phyloP scores from a whole-genome alignment of 2,329 filamentous ascomycete genomes.

The Penicillium sp. region DNA sequence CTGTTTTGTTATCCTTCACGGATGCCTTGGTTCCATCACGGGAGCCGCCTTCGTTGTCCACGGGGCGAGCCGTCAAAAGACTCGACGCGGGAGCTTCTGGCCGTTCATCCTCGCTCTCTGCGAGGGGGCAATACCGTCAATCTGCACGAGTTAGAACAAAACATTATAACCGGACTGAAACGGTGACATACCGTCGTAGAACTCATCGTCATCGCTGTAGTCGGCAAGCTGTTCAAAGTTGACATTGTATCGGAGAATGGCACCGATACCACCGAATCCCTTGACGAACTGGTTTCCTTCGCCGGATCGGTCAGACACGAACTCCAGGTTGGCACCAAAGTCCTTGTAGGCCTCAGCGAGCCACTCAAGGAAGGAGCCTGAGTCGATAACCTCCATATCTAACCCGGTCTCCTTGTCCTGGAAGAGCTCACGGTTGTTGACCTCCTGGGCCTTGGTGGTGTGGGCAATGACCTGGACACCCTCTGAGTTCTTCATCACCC shows the following conservation, averaged over 20 bases:
- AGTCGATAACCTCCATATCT: slow-evolving; percentile 92
- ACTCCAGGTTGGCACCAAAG: slow-evolving; percentile 93
- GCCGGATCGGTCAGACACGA: slow-evolving; percentile 94
- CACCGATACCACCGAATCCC: slow-evolving; percentile 97
- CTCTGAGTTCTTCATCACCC: slow-evolving; percentile 77
- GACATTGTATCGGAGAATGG: slow-evolving; percentile 97
- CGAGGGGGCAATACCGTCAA: slow-evolving; percentile 91
- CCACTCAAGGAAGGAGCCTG: slow-evolving; percentile 97
- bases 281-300: slow-evolving; percentile 99
- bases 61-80: slow-evolving; percentile 58
- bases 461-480: slow-evolving; percentile 76
- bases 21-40: slow-evolving; percentile 35
- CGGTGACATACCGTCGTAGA: slow-evolving; percentile 69
- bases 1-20: slow-evolving; percentile 32
- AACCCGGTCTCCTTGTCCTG: slow-evolving; percentile 94
- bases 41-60: slow-evolving; percentile 38
- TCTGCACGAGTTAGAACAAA: slow-evolving; percentile 51
- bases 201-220: slow-evolving; percentile 86
- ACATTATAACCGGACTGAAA: slow-evolving; percentile 2
- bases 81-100: slow-evolving; percentile 57
- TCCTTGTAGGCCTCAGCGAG: slow-evolving; percentile 98
- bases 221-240: slow-evolving; percentile 99
- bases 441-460: slow-evolving; percentile 83
- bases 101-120: slow-evolving; percentile 80
- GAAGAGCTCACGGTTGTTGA: slow-evolving; percentile 78